Evolutionary conservation across 2,329 filamentous ascomycete species (phyloP).

Genomic region (Orbilia brochopaga): DNA sequence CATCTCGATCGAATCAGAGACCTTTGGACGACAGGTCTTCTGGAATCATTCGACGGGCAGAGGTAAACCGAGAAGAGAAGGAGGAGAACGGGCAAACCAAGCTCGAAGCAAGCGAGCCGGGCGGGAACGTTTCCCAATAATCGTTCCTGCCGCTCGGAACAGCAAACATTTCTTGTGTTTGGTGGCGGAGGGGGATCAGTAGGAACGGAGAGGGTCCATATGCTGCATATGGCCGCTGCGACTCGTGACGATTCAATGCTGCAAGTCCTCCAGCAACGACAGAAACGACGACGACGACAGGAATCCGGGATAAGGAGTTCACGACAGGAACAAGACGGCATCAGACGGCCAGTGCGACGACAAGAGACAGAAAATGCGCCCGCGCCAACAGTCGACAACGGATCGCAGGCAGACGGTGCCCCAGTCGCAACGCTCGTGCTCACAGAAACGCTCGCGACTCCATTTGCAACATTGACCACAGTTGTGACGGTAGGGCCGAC

Average conservation of each 20-base stretch:
- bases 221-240: constrained; percentile 30
- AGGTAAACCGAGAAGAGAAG: constrained; percentile 29
- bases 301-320: constrained; percentile 16
- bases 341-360: constrained; percentile 21
- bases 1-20: constrained; percentile 33
- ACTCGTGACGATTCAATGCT: constrained; percentile 44
- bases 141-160: constrained; percentile 46
- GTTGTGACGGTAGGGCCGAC: constrained; percentile 36
- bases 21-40: constrained; percentile 50
- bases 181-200: constrained; percentile 10
- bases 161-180: constrained; percentile 36
- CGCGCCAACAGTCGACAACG: background rate
- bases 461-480: constrained; percentile 37
- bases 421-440: constrained; percentile 38
- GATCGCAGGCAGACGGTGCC: constrained; percentile 19
- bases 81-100: constrained; percentile 17
- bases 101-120: constrained; percentile 33
- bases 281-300: constrained; percentile 19
- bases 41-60: constrained; percentile 29
- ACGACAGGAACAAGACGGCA: constrained; percentile 17
- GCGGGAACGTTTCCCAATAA: constrained; percentile 13
- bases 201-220: background rate
- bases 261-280: constrained; percentile 21
- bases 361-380: constrained; percentile 34
- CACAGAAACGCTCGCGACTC: constrained; percentile 37